These are phyloP conservation scores for Gautieria morchelliformis DNA, from an alignment of 768 basidiomycete species.

Conservation along the genomic window DNA sequence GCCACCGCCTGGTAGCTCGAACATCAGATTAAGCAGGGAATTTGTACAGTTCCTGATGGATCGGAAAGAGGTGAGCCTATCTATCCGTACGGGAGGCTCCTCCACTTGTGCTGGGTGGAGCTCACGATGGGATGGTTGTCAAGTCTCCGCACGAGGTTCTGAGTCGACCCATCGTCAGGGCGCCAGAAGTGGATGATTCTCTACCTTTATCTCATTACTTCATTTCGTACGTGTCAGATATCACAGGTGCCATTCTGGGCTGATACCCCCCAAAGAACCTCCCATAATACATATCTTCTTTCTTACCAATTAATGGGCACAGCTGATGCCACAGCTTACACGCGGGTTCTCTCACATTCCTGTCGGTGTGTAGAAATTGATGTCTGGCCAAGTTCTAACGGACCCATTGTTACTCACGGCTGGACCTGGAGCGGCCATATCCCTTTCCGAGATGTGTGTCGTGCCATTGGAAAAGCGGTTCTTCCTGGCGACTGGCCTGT, in stretches of 20 bases:
- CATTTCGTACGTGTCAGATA: conserved; percentile 29
- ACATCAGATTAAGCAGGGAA: conserved; percentile 27
- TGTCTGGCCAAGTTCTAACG: conserved; percentile 49
- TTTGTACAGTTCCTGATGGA: conserved; percentile 27
- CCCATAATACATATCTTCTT: conserved; percentile 59
- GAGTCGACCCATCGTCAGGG: conserved; percentile 25
- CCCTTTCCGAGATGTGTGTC: conserved; percentile 41
- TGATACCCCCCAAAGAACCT: conserved; percentile 31
- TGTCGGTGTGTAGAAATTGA: conserved; percentile 61
- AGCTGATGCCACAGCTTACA: conserved; percentile 44
- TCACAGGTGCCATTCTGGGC: neutral
- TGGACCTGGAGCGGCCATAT: conserved; percentile 47
- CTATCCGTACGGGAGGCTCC: neutral
- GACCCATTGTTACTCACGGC: conserved; percentile 52
- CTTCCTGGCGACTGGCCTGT: conserved; percentile 41
- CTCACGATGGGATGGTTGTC: neutral
- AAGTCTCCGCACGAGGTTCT: conserved; percentile 27
- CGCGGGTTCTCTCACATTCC: conserved; percentile 39
- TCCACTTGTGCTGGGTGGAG: too few species aligned
- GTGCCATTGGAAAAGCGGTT: conserved; percentile 39
- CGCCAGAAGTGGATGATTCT: conserved; percentile 28
- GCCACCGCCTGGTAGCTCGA: neutral
- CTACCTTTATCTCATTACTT: conserved; percentile 47
- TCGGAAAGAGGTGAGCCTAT: conserved; percentile 21
- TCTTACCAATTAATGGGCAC: conserved; percentile 47